phyloP scores from a whole-genome alignment of 345 rosid genomes.

The Eucalyptus sp. region DNA sequence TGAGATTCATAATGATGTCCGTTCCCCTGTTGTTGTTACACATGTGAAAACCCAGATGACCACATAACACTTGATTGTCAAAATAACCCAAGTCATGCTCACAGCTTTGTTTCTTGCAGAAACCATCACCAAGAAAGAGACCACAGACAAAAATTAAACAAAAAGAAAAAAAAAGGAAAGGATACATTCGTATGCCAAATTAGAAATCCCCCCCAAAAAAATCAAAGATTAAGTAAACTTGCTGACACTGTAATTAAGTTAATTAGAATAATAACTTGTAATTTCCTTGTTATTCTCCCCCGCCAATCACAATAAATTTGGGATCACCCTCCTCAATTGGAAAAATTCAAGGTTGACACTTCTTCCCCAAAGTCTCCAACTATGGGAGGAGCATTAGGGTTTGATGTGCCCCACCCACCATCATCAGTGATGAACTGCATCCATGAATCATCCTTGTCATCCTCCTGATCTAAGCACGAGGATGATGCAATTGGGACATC shows the following conservation, averaged over 20 bases:
- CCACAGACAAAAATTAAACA: not conserved
- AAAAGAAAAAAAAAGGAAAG: not conserved
- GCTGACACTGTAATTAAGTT: not conserved
- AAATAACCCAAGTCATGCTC: not conserved
- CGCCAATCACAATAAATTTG: not conserved
- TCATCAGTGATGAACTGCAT: conserved; percentile 96
- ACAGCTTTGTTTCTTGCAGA: not conserved
- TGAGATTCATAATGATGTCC: not conserved
- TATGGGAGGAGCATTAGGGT: conserved; percentile 1
- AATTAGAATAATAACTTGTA: not conserved
- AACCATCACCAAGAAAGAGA: not conserved
- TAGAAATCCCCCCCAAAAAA: not conserved
- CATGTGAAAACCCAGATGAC: not conserved
- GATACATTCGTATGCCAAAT: not conserved
- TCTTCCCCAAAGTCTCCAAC: not conserved
- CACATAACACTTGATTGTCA: not conserved
- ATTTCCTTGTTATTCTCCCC: not conserved
- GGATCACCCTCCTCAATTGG: not conserved
- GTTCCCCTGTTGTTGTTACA: not conserved
- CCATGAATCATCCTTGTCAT: conserved; percentile 93
- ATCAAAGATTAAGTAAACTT: not conserved
- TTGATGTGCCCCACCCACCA: conserved; percentile 53
- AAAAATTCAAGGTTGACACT: not conserved
- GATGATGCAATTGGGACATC: conserved; percentile 46
- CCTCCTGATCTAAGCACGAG: conserved; percentile 35